A percentile compares a stretch with the other conserved stretches of the same genome.
Evolutionary conservation across 2,329 filamentous ascomycete species (phyloP).

Genomic region (Aspergillus quadricinctus): DNA sequence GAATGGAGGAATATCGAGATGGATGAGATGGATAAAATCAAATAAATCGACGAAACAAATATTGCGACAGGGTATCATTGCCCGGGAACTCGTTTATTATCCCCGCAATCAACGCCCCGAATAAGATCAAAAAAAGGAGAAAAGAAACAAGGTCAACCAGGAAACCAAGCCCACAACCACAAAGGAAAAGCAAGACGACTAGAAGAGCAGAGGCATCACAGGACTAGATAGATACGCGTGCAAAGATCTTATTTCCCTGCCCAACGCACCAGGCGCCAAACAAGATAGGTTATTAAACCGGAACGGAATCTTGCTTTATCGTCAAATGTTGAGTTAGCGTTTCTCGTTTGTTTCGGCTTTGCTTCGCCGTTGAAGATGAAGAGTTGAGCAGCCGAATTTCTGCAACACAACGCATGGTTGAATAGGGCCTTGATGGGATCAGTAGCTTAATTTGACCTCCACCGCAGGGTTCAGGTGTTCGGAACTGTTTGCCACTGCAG

Average conservation of each 20-base stretch:
- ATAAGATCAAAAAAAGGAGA: conserved; percentile 5
- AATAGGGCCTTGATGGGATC: conserved; percentile 36
- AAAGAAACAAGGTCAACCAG: not conserved
- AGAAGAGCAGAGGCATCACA: not conserved
- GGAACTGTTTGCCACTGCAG: conserved; percentile 10
- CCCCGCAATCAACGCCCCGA: conserved; percentile 34
- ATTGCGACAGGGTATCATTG: conserved; percentile 38
- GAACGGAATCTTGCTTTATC: not conserved
- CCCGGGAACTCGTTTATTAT: conserved; percentile 40
- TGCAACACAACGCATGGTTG: not conserved
- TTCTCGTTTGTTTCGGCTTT: not conserved
- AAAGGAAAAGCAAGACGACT: conserved; percentile 1
- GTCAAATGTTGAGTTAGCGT: not conserved
- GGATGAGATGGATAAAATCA: conserved; percentile 6
- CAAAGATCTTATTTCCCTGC: conserved; percentile 4
- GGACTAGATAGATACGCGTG: conserved; percentile 4
- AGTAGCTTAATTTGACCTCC: conserved; percentile 53
- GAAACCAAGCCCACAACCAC: conserved; percentile 8
- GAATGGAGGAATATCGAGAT: conserved; percentile 9
- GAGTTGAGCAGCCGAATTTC: not conserved
- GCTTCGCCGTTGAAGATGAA: not conserved
- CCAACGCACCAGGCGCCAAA: conserved; percentile 18
- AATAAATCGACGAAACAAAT: conserved; percentile 10
- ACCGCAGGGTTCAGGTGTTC: conserved; percentile 22
- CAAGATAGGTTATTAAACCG: not conserved